phyloP scores from a whole-genome alignment of 2,329 filamentous ascomycete genomes.

The Botrytis deweyae region DNA sequence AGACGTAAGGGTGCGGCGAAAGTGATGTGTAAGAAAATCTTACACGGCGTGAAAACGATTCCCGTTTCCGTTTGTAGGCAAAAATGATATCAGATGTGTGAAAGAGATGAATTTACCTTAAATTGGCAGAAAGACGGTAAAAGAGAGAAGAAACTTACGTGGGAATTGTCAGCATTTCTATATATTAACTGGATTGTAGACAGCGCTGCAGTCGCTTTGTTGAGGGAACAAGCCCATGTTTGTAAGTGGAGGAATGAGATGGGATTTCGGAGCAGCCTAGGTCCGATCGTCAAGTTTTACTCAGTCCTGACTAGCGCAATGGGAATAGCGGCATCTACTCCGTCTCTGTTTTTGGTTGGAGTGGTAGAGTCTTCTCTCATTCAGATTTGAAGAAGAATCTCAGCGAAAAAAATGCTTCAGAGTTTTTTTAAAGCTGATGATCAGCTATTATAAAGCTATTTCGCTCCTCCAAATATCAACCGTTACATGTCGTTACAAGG shows the following conservation, averaged over 20 bases:
- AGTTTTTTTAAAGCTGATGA: not conserved
- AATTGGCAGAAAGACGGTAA: not conserved
- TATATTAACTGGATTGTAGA: not conserved
- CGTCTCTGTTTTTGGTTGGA: not conserved
- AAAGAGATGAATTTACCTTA: not conserved
- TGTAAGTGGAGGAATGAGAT: constrained; percentile 4
- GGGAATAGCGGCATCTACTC: not conserved
- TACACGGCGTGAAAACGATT: not conserved
- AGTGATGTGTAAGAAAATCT: not conserved
- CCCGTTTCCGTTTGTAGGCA: not conserved
- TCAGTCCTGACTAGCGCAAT: not conserved
- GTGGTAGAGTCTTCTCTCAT: not conserved
- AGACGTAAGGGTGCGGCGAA: not conserved
- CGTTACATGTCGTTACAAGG: not conserved
- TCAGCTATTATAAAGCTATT: not conserved
- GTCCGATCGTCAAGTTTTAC: not conserved
- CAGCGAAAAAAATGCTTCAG: too few relatives aligned
- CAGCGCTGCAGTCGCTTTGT: not conserved
- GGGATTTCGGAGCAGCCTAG: not conserved
- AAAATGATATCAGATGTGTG: not conserved
- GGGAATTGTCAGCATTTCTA: constrained; percentile 3
- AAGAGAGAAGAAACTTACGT: not conserved
- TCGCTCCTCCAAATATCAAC: not conserved
- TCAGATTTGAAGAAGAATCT: not conserved
- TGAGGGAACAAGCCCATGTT: not conserved